Base-by-base conservation (phyloP, 202 grass and related monocot genomes). In the Setaria italica region DNA sequence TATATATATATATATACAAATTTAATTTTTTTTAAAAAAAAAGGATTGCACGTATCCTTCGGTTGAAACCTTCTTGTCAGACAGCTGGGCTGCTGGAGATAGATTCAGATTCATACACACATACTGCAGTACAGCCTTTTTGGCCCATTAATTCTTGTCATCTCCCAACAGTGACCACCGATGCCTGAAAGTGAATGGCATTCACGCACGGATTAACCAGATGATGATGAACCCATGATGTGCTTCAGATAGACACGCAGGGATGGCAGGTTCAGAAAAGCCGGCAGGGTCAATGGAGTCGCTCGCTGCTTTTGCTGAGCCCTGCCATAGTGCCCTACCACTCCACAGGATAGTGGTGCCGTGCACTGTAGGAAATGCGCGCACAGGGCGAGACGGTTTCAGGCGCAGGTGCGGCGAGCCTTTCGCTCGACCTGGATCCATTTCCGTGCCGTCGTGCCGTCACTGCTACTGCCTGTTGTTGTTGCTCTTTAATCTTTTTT, bases 291-390 rank as follows among this genome's bases (percentile, higher is more conserved):
- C 80, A 63, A 78, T 70, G 72, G 80, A 59, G 25, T 25, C 25
- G 25, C 25, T 25, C 25, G 25, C 25, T 25, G 25, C 25, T 25
- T 25, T 25, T 25, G 25, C 25, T 25, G 25, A 25, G 25, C 25
- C 32, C 55, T 17, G 68, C 51, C 62, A 67, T 41, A 72, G 64
- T 70, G 69, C 80, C 47, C 47, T 46, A 48, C 43, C 42, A 76
- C 53, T 10, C 43, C 43, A 46, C 43, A 45, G 42, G 42, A 15
- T 6, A 1, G 11, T 49, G 47, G 76, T 91, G 85, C 20, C 29
- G 49, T 72, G 32, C 29, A 63, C 81, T 81, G 81, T 78, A 70
- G 56, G 19, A 51, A 81, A 80, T 72, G 81, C 85, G 39, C 60
- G 21, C 80, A 48, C 56, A 54, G n/a, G 55, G 39, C 0, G 60